These are phyloP conservation scores for Carpinus viminea DNA, from an alignment of 306 rosid genomes.

Conservation along the genomic window DNA sequence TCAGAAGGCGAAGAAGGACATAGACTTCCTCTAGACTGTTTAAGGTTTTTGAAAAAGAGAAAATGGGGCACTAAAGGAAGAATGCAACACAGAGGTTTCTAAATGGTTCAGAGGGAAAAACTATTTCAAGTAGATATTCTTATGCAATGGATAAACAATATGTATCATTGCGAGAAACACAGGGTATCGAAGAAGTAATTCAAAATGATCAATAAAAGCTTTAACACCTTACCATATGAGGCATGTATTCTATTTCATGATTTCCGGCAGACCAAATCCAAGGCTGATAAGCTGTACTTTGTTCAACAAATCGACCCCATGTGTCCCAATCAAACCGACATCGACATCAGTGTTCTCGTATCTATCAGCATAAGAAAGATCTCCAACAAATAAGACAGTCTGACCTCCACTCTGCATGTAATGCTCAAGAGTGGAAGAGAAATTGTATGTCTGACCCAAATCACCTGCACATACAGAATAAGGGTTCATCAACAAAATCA, in stretches of 20 bases:
- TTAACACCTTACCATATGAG: constrained; percentile 67
- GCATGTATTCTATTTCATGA: constrained; percentile 92
- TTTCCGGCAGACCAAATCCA: constrained; percentile 95
- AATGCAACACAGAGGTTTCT: constrained; percentile 9
- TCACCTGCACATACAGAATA: constrained; percentile 61
- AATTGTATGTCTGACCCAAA: constrained; percentile 95
- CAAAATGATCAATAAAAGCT: background rate
- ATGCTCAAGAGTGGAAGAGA: constrained; percentile 94
- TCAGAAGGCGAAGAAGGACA: constrained; percentile 20
- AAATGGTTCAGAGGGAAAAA: constrained; percentile 20
- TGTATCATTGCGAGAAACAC: background rate
- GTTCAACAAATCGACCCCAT: constrained; percentile 82
- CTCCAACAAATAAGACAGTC: constrained; percentile 83
- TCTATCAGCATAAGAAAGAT: constrained; percentile 94
- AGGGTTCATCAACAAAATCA: constrained; percentile 25
- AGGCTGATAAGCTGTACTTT: constrained; percentile 82
- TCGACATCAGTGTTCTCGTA: constrained; percentile 53
- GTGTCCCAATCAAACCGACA: constrained; percentile 94
- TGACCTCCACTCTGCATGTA: constrained; percentile 82
- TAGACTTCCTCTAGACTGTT: constrained; percentile 9
- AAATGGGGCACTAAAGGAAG: constrained; percentile 9
- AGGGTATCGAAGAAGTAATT: background rate
- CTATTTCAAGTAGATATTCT: constrained; percentile 9
- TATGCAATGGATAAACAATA: constrained; percentile 7
- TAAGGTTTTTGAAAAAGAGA: constrained; percentile 21